Base-by-base conservation (phyloP, 1,284 basidiomycete genomes). In the Moesziomyces sp. region DNA sequence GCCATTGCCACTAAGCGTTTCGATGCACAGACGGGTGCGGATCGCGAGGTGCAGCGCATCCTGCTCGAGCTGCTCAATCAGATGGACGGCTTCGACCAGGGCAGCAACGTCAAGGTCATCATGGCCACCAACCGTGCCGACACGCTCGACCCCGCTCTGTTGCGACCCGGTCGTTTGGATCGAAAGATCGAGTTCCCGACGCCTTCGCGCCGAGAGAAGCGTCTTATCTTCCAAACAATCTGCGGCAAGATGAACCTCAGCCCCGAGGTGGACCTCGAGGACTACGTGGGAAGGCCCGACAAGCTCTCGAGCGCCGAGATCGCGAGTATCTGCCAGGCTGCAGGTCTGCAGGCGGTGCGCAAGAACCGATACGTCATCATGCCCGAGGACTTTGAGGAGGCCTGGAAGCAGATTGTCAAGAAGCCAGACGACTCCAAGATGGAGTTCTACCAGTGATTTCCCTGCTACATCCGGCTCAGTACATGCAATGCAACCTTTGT, bases 11-110 rank as follows among this genome's bases (percentile, higher is more conserved):
- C 97, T 43, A 99, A 99, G 86, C 94, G 97, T 85, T 99, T 99
- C 87, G 97, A 99, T 82, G 97, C 97, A 4, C 97, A 99, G 85
- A 99, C 97, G 1, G 97, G 97, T 82, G 97, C 97, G 14, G 97
- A 99, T 86, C 89, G 97, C 77, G 97, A 99, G 86, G 97, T 99
- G 19, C 97, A 99, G 85, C 93, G 97, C 86, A 99, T 99, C 83
- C 85, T 99, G 74, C 90, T 99, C n/a, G 97, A 99, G 85, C 86
- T 99, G 67, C 88, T 99, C 68, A 99, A 97, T 84, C 97, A 99
- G 85, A 99, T 99, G 97, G 97, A 99, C 82, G 97, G 97, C 74
- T 99, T 99, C 86, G 97, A 99, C 85, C 97, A 99, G 85, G 93
- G 93, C 7, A 96, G 93, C 84, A 99, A 96, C 80, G 97, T 99